Conservation (phyloP, 2,329 filamentous ascomycete species). For the Hypoxylon rubiginosum region DNA sequence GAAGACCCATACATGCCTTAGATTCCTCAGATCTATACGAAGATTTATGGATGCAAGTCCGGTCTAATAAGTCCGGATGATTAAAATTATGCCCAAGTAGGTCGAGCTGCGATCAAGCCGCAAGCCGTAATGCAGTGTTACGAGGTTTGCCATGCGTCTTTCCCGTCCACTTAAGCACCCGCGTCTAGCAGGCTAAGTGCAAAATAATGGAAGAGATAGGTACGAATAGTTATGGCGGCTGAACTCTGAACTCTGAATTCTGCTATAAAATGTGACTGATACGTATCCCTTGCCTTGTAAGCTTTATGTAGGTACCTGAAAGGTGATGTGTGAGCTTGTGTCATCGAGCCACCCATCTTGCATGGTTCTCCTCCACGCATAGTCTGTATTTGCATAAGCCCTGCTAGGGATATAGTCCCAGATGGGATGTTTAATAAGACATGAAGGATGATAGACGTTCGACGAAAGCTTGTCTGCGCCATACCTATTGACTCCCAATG, state of each 20-base stretch:
- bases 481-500: slow-evolving; percentile 1
- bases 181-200: slow-evolving; percentile 8
- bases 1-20: slow-evolving; percentile 25
- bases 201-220: background rate
- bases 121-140: slow-evolving; percentile 21
- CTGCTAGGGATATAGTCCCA: background rate
- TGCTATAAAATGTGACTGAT: slow-evolving; percentile 11
- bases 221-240: slow-evolving; percentile 2
- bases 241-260: too few species aligned
- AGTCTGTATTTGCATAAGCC: background rate
- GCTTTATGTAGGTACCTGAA: background rate
- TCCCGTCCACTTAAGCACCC: slow-evolving; percentile 13
- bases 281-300: slow-evolving; percentile 1
- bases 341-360: background rate
- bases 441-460: background rate
- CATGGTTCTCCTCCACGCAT: background rate
- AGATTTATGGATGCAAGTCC: slow-evolving; percentile 23
- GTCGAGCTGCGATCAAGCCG: slow-evolving; percentile 18
- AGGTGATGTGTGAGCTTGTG: background rate
- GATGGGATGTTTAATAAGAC: background rate
- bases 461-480: slow-evolving; percentile 5
- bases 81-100: slow-evolving; percentile 6
- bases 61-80: slow-evolving; percentile 27
- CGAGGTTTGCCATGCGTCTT: slow-evolving; percentile 4
- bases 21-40: slow-evolving; percentile 19